These are phyloP conservation scores for Brassica juncea DNA, from an alignment of 345 rosid genomes.

Conservation along the genomic window DNA sequence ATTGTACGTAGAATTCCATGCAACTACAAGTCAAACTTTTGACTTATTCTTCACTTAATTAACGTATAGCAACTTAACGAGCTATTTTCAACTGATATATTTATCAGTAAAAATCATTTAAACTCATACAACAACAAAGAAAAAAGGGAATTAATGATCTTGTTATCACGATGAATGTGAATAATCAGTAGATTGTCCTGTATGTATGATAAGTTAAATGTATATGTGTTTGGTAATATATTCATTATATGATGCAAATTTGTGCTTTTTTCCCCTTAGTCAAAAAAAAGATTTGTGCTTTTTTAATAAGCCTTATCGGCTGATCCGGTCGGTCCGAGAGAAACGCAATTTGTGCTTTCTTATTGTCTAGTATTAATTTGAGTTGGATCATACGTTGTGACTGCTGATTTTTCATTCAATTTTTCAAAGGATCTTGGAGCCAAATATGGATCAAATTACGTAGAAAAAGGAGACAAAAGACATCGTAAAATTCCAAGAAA, in stretches of 20 bases:
- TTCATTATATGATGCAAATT: neutral
- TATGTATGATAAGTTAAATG: neutral
- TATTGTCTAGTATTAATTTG: neutral
- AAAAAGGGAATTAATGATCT: neutral
- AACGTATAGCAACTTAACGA: constrained; percentile 1
- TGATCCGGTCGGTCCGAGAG: too few relatives aligned
- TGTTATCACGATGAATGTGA: neutral
- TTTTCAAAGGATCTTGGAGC: constrained; percentile 24
- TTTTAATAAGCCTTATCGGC: too few relatives aligned
- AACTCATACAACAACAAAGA: neutral
- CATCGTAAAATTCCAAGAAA: neutral
- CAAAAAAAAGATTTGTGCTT: too few relatives aligned
- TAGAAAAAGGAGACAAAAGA: constrained; percentile 30
- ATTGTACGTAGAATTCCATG: constrained; percentile 33
- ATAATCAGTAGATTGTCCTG: neutral
- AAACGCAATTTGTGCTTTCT: too few relatives aligned
- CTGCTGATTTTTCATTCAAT: neutral
- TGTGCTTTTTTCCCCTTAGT: too few relatives aligned
- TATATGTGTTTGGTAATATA: neutral
- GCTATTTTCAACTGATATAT: neutral
- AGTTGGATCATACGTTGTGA: neutral
- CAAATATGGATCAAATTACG: constrained; percentile 24
- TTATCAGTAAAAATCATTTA: neutral
- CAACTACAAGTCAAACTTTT: constrained; percentile 26
- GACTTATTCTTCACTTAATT: constrained; percentile 25